Percentiles rank a stretch among this genome's conserved stretches.
Conservation (phyloP, 2,329 filamentous ascomycete genomes). For the Epichloe uncinata region DNA sequence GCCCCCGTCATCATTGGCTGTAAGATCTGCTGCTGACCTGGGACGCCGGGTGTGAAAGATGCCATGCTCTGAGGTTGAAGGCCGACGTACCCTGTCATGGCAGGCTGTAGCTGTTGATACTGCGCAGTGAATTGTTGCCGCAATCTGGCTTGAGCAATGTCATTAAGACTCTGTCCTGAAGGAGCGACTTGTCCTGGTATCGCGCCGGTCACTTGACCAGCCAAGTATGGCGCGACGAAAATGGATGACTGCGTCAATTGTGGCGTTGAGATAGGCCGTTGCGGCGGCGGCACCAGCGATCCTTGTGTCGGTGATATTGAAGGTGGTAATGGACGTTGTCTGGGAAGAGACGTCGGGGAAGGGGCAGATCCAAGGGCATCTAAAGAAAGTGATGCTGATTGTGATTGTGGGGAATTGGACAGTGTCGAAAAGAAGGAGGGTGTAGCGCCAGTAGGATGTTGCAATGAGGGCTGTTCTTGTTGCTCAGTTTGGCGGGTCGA, state of each 20-base stretch:
- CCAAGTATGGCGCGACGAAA: constrained; percentile 62
- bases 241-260: constrained; percentile 62
- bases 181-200: constrained; percentile 51
- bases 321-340: constrained; percentile 61
- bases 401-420: constrained; percentile 27
- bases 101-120: constrained; percentile 30
- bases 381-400: constrained; percentile 7
- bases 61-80: constrained; percentile 24
- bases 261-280: constrained; percentile 75
- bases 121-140: constrained; percentile 46
- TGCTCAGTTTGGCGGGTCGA: constrained; percentile 9
- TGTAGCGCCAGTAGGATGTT: constrained; percentile 40
- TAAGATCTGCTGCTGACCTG: constrained; percentile 23
- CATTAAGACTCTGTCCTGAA: constrained; percentile 63
- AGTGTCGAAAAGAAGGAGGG: constrained; percentile 42
- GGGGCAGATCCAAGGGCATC: background rate
- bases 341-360: constrained; percentile 20
- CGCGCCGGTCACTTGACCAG: constrained; percentile 71
- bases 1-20: constrained; percentile 38
- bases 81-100: constrained; percentile 22
- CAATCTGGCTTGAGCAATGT: constrained; percentile 53
- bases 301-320: constrained; percentile 44
- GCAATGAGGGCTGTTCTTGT: constrained; percentile 21
- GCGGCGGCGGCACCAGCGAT: constrained; percentile 55
- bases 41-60: constrained; percentile 22